Evolutionary conservation across 2,329 filamentous ascomycete species (phyloP), one percentile per base, ranked within the genome.

Genomic region (Lachnellula willkommii): DNA sequence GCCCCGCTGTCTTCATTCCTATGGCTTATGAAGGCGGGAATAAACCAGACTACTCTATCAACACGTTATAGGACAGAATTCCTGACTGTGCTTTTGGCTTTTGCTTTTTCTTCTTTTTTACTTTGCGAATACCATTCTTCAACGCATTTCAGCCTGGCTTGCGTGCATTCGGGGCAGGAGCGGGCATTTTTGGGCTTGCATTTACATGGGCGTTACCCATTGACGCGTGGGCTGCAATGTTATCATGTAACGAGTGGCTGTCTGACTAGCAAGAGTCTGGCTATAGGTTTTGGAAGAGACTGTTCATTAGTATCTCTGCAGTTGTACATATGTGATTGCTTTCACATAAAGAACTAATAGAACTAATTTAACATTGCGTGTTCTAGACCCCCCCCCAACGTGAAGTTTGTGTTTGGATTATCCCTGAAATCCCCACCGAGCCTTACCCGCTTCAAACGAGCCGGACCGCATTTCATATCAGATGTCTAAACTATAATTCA

Each of bases 121-220:
- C 58, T 64, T 62, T 55, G 58, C 64, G 48, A 65, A 47, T 47
- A 47, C 58, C 63, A 65, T 64, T 63, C 59, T 63, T 63, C 47
- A 55, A 51, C 58, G 60, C 60, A 64, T 68, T 66, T 64, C 54
- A 66, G 63, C 65, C 62, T 61, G 54, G 61, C 56, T 65, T 66
- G 62, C 55, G 57, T 60, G 64, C 61, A 65, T 65, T 61, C 56
- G 47, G 56, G 56, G 50, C 56, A 54, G 59, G 60, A 62, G 59
- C 55, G 55, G 59, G 58, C 62, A 63, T 63, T 59, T 60, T 61
- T 53, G 47, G 56, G 57, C 43, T 60, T 57, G 65, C 64, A 67
- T 67, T 64, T 67, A 62, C 63, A 65, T 61, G 17, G 64, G 64
- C 65, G 65, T 62, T 49, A 56, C 47, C 53, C n/a, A 48, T 49